Evolutionary conservation across 2,329 filamentous ascomycete genomes (phyloP).

Genomic region (Dactylellina sp.): DNA sequence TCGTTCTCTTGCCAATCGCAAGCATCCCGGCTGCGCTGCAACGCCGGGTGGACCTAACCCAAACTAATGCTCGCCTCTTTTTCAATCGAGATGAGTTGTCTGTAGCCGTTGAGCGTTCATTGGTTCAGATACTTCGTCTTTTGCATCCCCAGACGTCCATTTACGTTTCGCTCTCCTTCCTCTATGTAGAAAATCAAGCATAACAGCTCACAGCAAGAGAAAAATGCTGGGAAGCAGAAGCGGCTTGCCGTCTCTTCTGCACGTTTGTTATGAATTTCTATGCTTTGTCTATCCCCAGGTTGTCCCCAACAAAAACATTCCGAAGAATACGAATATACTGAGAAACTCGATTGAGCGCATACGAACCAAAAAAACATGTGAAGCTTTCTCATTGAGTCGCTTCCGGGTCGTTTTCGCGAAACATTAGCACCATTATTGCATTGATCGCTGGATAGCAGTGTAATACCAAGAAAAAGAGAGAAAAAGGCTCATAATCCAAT

Average conservation of each 20-base stretch:
- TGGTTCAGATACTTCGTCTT: too few species aligned
- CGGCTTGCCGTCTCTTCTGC: too few species aligned
- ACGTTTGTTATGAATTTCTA: too few species aligned
- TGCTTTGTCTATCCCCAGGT: too few species aligned
- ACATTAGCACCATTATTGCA: background rate
- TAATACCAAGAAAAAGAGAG: too few species aligned
- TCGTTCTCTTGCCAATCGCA: slow-evolving; percentile 2
- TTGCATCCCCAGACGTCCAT: too few species aligned
- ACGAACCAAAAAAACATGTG: background rate
- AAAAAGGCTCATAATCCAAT: background rate
- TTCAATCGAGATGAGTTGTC: slow-evolving; percentile 41
- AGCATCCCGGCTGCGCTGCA: background rate
- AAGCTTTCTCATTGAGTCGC: background rate
- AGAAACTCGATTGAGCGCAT: background rate
- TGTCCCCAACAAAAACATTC: background rate
- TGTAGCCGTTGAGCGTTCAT: slow-evolving; percentile 23
- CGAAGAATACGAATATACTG: background rate
- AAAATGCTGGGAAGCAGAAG: too few species aligned
- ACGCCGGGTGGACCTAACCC: slow-evolving; percentile 33
- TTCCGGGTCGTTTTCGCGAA: slow-evolving; percentile 30
- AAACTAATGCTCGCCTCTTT: too few species aligned
- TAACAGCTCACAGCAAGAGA: too few species aligned
- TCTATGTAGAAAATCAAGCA: too few species aligned
- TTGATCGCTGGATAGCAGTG: too few species aligned
- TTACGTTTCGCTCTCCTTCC: too few species aligned